phyloP scores from a whole-genome alignment of 2,329 filamentous ascomycete genomes.

The Verticillium albo-atrum region DNA sequence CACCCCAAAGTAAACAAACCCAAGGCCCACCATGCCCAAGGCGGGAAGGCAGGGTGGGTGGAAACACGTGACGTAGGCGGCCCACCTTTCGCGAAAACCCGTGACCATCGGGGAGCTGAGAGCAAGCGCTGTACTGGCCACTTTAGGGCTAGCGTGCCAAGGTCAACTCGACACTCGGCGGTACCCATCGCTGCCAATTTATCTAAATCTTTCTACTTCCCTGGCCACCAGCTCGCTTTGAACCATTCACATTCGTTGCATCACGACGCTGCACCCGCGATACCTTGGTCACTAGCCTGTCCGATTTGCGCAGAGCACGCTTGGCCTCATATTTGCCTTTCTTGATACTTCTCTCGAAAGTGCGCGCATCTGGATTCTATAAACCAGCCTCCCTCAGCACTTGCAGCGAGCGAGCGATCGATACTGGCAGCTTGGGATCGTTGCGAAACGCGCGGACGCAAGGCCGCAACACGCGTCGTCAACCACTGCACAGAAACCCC shows the following conservation, averaged over 20 bases:
- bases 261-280: neutral
- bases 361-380: neutral
- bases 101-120: constrained; percentile 9
- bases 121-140: constrained; percentile 6
- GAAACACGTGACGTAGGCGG: constrained; percentile 11
- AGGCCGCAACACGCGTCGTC: neutral
- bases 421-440: neutral
- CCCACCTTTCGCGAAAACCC: neutral
- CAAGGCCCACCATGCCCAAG: neutral
- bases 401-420: neutral
- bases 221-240: neutral
- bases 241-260: neutral
- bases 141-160: constrained; percentile 6
- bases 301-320: neutral
- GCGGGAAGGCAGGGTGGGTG: neutral
- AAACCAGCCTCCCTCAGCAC: neutral
- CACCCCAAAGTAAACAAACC: constrained; percentile 22
- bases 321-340: neutral
- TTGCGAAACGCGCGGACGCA: neutral
- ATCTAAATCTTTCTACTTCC: neutral
- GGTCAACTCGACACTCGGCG: neutral
- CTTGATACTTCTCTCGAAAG: neutral
- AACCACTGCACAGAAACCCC: neutral
- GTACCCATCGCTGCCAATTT: neutral
- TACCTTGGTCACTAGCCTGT: neutral